Conservation (phyloP, 371 early-diverging fungal genomes). For the Syncephalastrum sp. region DNA sequence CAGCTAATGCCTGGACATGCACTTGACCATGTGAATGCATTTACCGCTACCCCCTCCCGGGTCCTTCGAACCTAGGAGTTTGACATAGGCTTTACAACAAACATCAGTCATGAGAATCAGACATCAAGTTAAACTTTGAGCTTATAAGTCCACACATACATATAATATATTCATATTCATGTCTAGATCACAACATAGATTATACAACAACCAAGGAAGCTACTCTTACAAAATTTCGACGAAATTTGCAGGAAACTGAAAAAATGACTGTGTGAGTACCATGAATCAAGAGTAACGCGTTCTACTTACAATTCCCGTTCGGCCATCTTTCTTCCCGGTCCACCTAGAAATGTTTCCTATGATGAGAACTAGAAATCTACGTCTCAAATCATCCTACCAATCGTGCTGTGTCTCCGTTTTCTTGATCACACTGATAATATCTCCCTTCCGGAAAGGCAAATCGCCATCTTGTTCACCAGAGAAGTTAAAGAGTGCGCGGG, state of each 20-base stretch:
- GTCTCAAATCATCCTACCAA: conserved; percentile 45
- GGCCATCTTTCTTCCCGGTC: conserved; percentile 67
- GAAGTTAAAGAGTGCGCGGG: conserved; percentile 78
- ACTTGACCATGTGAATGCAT: too few species aligned
- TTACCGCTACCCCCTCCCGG: too few species aligned
- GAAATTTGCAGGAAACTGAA: conserved; percentile 77
- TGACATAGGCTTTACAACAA: too few species aligned
- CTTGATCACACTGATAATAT: conserved; percentile 68
- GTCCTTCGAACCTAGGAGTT: too few species aligned
- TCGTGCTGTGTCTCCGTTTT: conserved; percentile 69
- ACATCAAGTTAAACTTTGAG: too few species aligned
- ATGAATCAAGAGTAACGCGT: neutral
- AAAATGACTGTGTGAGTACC: conserved; percentile 8
- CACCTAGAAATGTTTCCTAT: conserved; percentile 32
- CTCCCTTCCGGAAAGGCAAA: conserved; percentile 75
- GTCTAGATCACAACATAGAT: too few species aligned
- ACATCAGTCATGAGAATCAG: too few species aligned
- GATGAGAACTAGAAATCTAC: neutral
- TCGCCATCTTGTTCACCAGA: conserved; percentile 74
- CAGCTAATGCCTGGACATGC: too few species aligned
- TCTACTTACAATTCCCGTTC: conserved; percentile 60
- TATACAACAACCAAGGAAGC: too few species aligned
- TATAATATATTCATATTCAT: too few species aligned
- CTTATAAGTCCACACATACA: too few species aligned
- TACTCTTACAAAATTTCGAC: conserved; percentile 30